These are phyloP conservation scores for Prunus armeniaca DNA, from an alignment of 306 rosid species.

Conservation along the genomic window DNA sequence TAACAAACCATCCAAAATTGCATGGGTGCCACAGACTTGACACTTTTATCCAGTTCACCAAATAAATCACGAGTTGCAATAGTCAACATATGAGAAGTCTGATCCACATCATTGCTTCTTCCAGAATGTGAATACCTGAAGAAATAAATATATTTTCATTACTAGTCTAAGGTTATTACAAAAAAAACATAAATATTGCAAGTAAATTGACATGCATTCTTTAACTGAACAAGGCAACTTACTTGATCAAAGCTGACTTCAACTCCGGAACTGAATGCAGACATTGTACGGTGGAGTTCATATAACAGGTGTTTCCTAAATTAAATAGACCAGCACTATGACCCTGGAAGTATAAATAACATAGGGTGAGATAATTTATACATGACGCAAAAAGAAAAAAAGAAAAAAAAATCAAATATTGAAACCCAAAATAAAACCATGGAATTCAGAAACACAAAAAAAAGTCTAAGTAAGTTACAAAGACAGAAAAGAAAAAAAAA, in stretches of 20 bases:
- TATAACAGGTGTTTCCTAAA: slow-evolving; percentile 96
- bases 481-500: not conserved
- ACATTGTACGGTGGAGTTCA: slow-evolving; percentile 97
- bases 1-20: slow-evolving; percentile 93
- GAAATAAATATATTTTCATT: slow-evolving; percentile 3
- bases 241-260: slow-evolving; percentile 87
- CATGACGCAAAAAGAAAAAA: not conserved
- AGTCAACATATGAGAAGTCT: slow-evolving; percentile 84
- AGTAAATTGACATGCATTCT: slow-evolving; percentile 2
- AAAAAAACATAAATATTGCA: not conserved
- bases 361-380: not conserved
- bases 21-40: slow-evolving; percentile 96
- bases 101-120: slow-evolving; percentile 83
- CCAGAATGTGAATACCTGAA: slow-evolving; percentile 74
- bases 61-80: slow-evolving; percentile 90
- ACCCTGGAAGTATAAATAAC: slow-evolving; percentile 53
- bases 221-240: slow-evolving; percentile 32
- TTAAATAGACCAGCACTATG: slow-evolving; percentile 90
- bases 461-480: not conserved
- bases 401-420: not conserved
- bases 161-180: not conserved
- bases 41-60: slow-evolving; percentile 83
- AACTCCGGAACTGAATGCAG: slow-evolving; percentile 98
- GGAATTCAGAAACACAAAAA: not conserved
- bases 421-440: not conserved